A percentile compares a stretch with the other conserved stretches of the same genome.
Evolutionary conservation across 2,329 filamentous ascomycete species (phyloP).

Genomic region (Calonectria crousiana): DNA sequence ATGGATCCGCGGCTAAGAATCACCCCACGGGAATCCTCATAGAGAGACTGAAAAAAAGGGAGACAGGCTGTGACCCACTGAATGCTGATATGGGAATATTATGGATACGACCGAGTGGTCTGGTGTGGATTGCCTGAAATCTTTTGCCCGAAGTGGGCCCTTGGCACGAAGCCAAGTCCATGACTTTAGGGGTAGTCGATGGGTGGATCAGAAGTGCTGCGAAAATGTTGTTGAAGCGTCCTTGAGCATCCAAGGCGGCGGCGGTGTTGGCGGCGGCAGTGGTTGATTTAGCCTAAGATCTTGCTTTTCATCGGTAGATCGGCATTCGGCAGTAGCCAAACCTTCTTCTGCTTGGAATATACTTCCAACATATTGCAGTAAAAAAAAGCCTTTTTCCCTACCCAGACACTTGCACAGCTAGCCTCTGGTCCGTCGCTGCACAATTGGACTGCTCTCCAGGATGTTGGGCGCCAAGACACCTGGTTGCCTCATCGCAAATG

Average conservation of each 20-base stretch:
- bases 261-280: background rate
- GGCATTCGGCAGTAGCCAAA: background rate
- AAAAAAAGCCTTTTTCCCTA: background rate
- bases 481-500: constrained; percentile 2
- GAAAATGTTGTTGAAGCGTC: background rate
- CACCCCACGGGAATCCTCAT: background rate
- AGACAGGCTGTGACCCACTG: background rate
- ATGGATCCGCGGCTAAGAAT: background rate
- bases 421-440: background rate
- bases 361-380: background rate
- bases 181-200: background rate
- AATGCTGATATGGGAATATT: background rate
- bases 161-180: constrained; percentile 5
- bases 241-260: background rate
- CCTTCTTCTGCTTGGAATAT: background rate
- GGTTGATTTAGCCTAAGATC: constrained; percentile 5
- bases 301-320: background rate
- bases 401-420: no score
- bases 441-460: background rate
- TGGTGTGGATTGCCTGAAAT: background rate
- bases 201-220: background rate
- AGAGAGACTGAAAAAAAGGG: background rate
- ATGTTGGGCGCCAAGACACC: background rate
- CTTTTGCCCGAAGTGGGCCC: constrained; percentile 2
- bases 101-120: background rate